Evolutionary conservation across 2,329 filamentous ascomycete species (phyloP), one percentile per base, ranked within the genome.

Genomic region (Fusarium sp.): DNA sequence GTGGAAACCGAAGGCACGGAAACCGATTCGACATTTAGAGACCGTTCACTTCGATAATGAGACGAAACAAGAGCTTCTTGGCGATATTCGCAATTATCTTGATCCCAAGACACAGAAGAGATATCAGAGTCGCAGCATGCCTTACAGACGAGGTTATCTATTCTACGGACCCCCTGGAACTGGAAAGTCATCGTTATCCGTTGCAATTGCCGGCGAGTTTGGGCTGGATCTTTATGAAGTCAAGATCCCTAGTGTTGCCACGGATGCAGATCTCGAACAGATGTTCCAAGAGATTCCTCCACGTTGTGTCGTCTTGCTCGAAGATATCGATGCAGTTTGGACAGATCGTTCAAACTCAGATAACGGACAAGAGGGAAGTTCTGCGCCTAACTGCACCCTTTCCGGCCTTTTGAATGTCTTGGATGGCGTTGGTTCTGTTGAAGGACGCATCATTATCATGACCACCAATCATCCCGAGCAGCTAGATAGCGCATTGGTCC

Each of bases 401-500:
- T 92, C 91, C 0, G 91, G 89, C 0, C 81, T 94, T 0, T 82
- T 94, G 31, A 94, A 93, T 67, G 89, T 90, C 14, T 86, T 94
- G 15, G 91, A 94, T 71, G 92, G 92, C 5, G 90, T 93, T 0
- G 90, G 90, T 0, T 90, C 89, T 0, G 88, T 89, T 58, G 91
- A 94, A 81, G 92, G 91, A 4, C 86, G 90, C 21, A 90, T 93
- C 31, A 85, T 94, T 23, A 88, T 94, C 78, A 93, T 94, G 91
- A 94, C 91, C 0, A 92, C 91, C 33, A 94, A 93, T 74, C 85
- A 87, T 55, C 86, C 87, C 0, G 89, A 93, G 55, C 86, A 88
- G 57, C 86, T 93, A 0, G 91, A 93, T 75, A 81, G 84, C 4
- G 91, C 91, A 0, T 83, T 94, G 1, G 84, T 92, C 15, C 85